Base-by-base conservation (phyloP, 2,329 filamentous ascomycete species). In the Diatrype stigma region DNA sequence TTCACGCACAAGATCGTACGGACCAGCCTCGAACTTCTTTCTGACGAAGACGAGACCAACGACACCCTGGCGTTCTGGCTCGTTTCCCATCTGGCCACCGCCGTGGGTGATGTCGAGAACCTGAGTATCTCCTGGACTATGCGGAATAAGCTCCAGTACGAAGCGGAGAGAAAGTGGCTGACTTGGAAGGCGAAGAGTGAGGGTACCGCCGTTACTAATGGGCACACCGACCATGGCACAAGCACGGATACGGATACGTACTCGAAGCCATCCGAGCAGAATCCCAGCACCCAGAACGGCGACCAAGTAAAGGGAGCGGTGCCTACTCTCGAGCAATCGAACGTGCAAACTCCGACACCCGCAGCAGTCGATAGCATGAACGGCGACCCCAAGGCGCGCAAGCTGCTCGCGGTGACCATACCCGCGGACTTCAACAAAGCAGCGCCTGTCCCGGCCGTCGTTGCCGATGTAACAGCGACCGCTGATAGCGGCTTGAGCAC, bases 31-130 rank as follows among this genome's bases (percentile, higher is more conserved):
- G 64, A 65, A 42, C 58, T 65, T 8, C 58, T 66, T 14, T 63
- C 60, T 0, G 64, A 66, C 45, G 60, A 57, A 1, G 63, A 66
- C 45, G 54, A 59, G 12, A 61, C 61, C 16, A 66, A 66, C 46
- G 64, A 66, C 34, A 55, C 59, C 40, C 50, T 48, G 4, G 64
- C 63, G 2, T 65, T 59, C 44, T 58, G 52, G 58, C 44, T 66
- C 3, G 50, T 66, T 2, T 54, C 57, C 0, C 52, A 50, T 22
- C 46, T 65, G 6, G 50, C 63, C n/a, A 56, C 53, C 2, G 59
- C 53, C 0, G 14, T 64, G 16, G 59, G 56, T 16, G 64, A 66
- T 26, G 45, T 32, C 0, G 51, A 51, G 37, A 62, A 61, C 48
- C 52, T 51, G 17, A 48, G 51, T 2, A 62, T 66, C 34, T 42